phyloP scores from a whole-genome alignment of 148 eudicot species.

The Dianthus caryophyllus region DNA sequence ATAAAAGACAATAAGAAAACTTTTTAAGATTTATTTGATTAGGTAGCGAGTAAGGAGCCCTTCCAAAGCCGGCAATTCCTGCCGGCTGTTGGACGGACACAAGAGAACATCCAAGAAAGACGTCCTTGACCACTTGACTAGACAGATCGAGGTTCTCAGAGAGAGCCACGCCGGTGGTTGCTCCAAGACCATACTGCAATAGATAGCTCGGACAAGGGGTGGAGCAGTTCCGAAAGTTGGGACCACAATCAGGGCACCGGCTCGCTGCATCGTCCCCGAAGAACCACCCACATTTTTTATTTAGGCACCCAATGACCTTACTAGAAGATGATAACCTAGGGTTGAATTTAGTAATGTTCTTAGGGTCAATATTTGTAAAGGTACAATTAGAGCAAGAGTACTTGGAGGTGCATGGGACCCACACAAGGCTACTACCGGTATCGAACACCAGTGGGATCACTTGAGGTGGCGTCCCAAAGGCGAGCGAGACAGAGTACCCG shows the following conservation, averaged over 20 bases:
- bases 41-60: slow-evolving; percentile 56
- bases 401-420: slow-evolving; percentile 63
- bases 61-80: slow-evolving; percentile 81
- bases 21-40: slow-evolving; percentile 52
- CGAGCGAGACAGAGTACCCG: slow-evolving; percentile 56
- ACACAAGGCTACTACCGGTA: slow-evolving; percentile 72
- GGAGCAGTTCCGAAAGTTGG: slow-evolving; percentile 23
- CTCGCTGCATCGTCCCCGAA: slow-evolving; percentile 29
- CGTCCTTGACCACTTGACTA: slow-evolving; percentile 16
- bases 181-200: slow-evolving; percentile 55
- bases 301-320: slow-evolving; percentile 41
- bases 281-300: slow-evolving; percentile 48
- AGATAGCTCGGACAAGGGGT: slow-evolving; percentile 47
- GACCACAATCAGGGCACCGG: slow-evolving; percentile 36
- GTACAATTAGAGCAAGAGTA: slow-evolving; percentile 44
- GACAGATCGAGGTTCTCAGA: slow-evolving; percentile 47
- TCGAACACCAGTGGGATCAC: slow-evolving; percentile 47
- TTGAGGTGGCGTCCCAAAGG: slow-evolving; percentile 66
- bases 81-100: slow-evolving; percentile 43
- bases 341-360: slow-evolving; percentile 31
- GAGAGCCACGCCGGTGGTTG: slow-evolving; percentile 46
- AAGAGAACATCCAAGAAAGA: slow-evolving; percentile 63
- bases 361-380: slow-evolving; percentile 27
- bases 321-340: slow-evolving; percentile 50
- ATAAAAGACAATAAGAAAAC: slow-evolving; percentile 64